Base-by-base conservation (phyloP, 768 basidiomycete genomes). In the Terana coerulea region DNA sequence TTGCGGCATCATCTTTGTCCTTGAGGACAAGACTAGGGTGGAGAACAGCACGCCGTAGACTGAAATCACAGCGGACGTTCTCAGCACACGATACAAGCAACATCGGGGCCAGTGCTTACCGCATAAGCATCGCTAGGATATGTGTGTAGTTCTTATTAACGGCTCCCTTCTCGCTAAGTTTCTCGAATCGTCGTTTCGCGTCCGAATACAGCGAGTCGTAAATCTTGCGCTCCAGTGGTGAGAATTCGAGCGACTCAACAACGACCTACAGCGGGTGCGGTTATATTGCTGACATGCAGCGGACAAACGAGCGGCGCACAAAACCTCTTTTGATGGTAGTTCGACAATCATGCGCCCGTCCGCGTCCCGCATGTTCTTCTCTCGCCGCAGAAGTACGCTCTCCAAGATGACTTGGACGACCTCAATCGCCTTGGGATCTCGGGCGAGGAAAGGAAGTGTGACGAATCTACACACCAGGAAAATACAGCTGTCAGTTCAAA, bases 331-430 rank as follows among this genome's bases (percentile, higher is more conserved):
- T 0, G 81, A 71, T 0, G 95, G 95, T 5, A 98, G 71, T 36
- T 93, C 83, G 1, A 98, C 91, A 40, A 98, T 97, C 47, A 75
- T 80, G 48, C 89, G 86, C 8, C 95, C 95, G 58, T 92, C 81
- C 30, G 69, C 74, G 68, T 95, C 95, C 31, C 81, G 80, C 91
- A 94, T 95, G 47, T 80, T 86, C 73, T 98, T 98, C 68, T 98
- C 95, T 56, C 95, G 79, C 12, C 95, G 79, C 7, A 98, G 73
- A 5, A 98, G 72, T 43, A 91, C 78, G 30, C 83, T 91, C 66
- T 95, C 92, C 15, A 98, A 75, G 53, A 98, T 94, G 51, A 94
- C 88, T 68, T 98, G 95, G 0, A 98, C 93, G 37, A 98, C 86
- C 61, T 95, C 92, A 42, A 98, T 87, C 0, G 92, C 95, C 62